Evolutionary conservation across 345 rosid species (phyloP).

Genomic region (Murraya paniculata): DNA sequence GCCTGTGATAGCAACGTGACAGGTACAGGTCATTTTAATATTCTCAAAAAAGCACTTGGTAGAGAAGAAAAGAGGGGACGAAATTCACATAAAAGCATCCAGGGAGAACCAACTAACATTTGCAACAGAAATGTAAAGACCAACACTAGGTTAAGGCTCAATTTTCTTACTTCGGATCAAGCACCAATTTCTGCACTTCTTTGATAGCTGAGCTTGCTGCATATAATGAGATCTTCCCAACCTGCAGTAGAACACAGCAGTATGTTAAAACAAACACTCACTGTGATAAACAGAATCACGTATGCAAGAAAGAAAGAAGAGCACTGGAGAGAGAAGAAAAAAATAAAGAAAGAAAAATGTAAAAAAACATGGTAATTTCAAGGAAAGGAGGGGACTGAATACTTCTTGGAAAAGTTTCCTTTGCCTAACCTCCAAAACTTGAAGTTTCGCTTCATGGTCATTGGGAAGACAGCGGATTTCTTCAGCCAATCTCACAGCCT

Average conservation of each 20-base stretch:
- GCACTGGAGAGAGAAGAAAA: not conserved
- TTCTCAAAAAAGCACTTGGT: not conserved
- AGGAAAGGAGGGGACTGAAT: constrained; percentile 17
- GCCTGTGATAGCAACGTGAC: constrained; percentile 37
- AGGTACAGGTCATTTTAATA: not conserved
- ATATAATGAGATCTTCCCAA: constrained; percentile 81
- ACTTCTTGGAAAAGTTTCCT: constrained; percentile 15
- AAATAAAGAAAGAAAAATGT: not conserved
- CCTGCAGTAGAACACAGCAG: constrained; percentile 47
- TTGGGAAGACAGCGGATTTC: constrained; percentile 83
- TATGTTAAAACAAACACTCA: constrained; percentile 12
- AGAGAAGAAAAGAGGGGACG: not conserved
- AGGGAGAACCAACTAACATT: not conserved
- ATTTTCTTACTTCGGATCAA: constrained; percentile 79
- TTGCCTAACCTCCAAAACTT: constrained; percentile 72
- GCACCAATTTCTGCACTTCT: constrained; percentile 91
- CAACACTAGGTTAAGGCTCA: not conserved
- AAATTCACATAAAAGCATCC: not conserved
- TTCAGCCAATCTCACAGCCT: constrained; percentile 72
- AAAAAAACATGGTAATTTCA: not conserved
- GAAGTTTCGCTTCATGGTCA: constrained; percentile 84
- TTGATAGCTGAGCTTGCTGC: constrained; percentile 97
- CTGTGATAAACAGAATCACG: not conserved
- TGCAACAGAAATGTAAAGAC: not conserved
- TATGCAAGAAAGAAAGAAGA: not conserved